phyloP scores from a whole-genome alignment of 225 moss, liverwort and hornwort genomes.

The Pleurozium schreberi region DNA sequence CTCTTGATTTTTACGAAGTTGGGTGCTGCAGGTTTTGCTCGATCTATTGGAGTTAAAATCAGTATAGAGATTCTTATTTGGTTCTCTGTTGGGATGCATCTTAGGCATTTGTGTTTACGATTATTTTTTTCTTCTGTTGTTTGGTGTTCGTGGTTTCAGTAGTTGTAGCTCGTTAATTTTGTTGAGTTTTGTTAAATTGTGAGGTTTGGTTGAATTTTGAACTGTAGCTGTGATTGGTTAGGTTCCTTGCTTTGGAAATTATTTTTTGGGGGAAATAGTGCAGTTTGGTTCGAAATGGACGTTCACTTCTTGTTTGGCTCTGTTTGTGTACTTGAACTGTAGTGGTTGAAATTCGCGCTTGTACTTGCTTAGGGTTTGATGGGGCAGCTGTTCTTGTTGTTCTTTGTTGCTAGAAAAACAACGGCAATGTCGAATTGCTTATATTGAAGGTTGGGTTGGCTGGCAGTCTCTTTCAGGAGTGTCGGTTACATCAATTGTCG shows the following conservation, averaged over 20 bases:
- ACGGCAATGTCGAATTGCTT: background rate
- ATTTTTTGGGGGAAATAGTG: background rate
- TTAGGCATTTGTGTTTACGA: background rate
- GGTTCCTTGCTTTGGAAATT: background rate
- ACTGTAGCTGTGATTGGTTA: background rate
- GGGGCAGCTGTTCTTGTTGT: background rate
- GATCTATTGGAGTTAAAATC: background rate
- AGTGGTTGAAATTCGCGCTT: background rate
- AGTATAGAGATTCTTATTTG: background rate
- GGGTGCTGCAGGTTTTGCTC: background rate
- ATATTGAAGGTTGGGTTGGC: background rate
- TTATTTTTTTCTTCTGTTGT: background rate
- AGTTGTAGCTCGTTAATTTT: background rate
- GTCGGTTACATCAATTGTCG: conserved; percentile 82
- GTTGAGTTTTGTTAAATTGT: background rate
- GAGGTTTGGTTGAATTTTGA: background rate
- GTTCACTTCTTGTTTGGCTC: background rate
- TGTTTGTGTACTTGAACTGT: background rate
- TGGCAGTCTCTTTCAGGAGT: conserved; percentile 67
- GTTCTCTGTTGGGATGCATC: background rate
- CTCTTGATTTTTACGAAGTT: background rate
- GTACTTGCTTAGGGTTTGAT: background rate
- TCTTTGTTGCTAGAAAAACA: background rate
- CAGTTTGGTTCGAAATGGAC: background rate
- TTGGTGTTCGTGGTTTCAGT: no score